Evolutionary conservation across 108 stramenopile genomes (phyloP).

Genomic region (Pseudonitzschia delicatissima): DNA sequence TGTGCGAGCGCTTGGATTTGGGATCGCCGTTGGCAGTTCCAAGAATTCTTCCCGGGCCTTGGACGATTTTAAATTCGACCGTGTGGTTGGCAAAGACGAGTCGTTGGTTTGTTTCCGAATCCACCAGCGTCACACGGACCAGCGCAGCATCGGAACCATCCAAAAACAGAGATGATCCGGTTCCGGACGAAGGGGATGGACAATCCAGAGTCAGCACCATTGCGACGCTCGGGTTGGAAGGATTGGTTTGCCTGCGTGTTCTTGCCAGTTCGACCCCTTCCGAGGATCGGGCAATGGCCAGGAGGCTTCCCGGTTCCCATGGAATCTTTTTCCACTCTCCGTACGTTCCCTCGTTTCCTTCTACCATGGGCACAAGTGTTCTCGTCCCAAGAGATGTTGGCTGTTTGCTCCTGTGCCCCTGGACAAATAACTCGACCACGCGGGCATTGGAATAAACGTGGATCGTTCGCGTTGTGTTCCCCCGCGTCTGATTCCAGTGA

Average conservation of each 20-base stretch:
- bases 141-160: slow-evolving; percentile 42
- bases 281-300: slow-evolving; percentile 24
- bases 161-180: slow-evolving; percentile 21
- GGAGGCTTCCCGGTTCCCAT: slow-evolving; percentile 28
- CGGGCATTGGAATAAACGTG: slow-evolving; percentile 43
- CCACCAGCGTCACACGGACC: slow-evolving; percentile 33
- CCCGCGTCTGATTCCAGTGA: slow-evolving; percentile 29
- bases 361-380: slow-evolving; percentile 13
- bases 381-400: slow-evolving; percentile 18
- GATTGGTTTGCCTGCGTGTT: slow-evolving; percentile 6
- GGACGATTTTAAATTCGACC: slow-evolving; percentile 23
- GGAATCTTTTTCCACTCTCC: slow-evolving; percentile 24
- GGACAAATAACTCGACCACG: slow-evolving; percentile 32
- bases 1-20: slow-evolving; percentile 24
- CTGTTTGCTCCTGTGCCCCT: not conserved
- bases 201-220: slow-evolving; percentile 19
- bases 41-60: slow-evolving; percentile 26
- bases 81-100: slow-evolving; percentile 25
- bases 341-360: slow-evolving; percentile 25
- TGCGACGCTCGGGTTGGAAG: not conserved
- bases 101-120: slow-evolving; percentile 15
- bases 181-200: slow-evolving; percentile 24
- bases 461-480: slow-evolving; percentile 24
- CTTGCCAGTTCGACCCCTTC: slow-evolving; percentile 19
- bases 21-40: slow-evolving; percentile 42